phyloP scores from a whole-genome alignment of 257 asterid species.

The Rhazya stricta region DNA sequence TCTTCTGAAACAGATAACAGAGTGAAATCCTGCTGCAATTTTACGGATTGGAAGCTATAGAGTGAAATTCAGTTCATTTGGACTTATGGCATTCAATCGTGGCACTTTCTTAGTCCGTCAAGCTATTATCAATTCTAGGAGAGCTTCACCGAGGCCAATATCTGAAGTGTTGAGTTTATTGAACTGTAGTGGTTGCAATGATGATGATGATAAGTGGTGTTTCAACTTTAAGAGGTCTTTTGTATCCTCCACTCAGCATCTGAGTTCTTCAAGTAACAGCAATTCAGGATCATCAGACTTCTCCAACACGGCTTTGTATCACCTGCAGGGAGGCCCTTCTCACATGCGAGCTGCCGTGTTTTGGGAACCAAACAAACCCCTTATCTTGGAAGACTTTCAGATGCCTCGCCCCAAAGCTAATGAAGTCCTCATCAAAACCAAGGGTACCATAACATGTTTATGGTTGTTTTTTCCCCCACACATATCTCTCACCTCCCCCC shows the following conservation, averaged over 20 bases:
- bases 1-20: conserved; percentile 1
- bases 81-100: conserved; percentile 47
- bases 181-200: conserved; percentile 1
- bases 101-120: conserved; percentile 42
- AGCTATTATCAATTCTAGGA: conserved; percentile 22
- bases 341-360: conserved; percentile 88
- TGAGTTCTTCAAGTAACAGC: conserved; percentile 1
- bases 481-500: background rate
- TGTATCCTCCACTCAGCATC: background rate
- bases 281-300: conserved; percentile 29
- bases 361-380: conserved; percentile 78
- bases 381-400: conserved; percentile 73
- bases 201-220: conserved; percentile 11
- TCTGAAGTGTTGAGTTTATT: conserved; percentile 7
- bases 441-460: conserved; percentile 53
- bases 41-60: background rate
- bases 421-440: conserved; percentile 85
- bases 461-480: background rate
- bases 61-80: background rate
- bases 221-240: conserved; percentile 14
- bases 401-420: conserved; percentile 95
- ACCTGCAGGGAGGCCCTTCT: conserved; percentile 61
- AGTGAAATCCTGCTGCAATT: background rate
- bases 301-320: conserved; percentile 45
- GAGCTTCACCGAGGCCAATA: conserved; percentile 12